A percentile compares a stretch with the other conserved stretches of the same genome.
Conservation (phyloP, 106 monocot genomes). For the Agapanthus africanus region DNA sequence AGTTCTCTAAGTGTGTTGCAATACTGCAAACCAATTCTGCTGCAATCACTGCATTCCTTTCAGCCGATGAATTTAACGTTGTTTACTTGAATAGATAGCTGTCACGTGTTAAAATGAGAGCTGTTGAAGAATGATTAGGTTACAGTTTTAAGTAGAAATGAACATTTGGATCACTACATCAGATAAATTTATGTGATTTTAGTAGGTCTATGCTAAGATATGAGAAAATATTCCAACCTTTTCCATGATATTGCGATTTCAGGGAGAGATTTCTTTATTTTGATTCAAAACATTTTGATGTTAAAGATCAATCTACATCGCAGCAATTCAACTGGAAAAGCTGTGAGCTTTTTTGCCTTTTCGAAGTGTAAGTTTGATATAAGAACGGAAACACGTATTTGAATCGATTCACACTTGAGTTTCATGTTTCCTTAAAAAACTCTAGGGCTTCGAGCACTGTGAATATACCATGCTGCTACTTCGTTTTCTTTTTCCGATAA, state of each 20-base stretch:
- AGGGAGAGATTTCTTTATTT: background rate
- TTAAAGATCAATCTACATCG: background rate
- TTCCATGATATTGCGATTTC: background rate
- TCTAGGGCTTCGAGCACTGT: background rate
- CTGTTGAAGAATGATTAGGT: background rate
- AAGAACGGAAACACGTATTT: background rate
- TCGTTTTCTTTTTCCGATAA: background rate
- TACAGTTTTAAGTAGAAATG: background rate
- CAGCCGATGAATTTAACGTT: background rate
- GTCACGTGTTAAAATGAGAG: background rate
- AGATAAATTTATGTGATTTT: background rate
- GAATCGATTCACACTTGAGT: background rate
- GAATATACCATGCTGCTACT: background rate
- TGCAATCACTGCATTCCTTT: background rate
- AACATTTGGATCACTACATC: background rate
- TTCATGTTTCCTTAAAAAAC: too few species aligned
- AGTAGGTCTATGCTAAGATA: background rate
- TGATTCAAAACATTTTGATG: background rate
- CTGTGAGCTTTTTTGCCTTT: background rate
- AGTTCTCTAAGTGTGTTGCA: background rate
- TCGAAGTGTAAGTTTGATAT: background rate
- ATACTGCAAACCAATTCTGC: background rate
- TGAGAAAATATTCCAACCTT: background rate
- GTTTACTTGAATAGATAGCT: background rate
- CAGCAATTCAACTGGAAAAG: background rate